Conservation (phyloP, 2,329 filamentous ascomycete species). For the Calonectria naviculata region DNA sequence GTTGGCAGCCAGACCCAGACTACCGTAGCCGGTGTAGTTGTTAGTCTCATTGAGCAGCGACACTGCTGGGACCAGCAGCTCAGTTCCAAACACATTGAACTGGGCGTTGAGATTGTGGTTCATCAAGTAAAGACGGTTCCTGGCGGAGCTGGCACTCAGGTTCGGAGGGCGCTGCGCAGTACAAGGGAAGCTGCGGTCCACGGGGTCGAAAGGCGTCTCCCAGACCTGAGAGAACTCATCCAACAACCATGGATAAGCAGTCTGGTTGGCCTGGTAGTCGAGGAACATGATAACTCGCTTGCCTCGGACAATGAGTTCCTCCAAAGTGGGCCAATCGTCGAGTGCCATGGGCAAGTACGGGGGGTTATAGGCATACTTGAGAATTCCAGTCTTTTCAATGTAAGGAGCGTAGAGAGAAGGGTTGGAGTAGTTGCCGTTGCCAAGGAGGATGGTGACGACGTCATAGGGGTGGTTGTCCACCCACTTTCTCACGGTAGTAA, state of each 20-base stretch:
- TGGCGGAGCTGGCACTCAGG: slow-evolving; percentile 64
- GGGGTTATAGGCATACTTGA: slow-evolving; percentile 79
- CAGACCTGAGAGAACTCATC: slow-evolving; percentile 91
- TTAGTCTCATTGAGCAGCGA: slow-evolving; percentile 80
- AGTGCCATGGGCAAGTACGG: slow-evolving; percentile 76
- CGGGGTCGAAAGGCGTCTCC: slow-evolving; percentile 88
- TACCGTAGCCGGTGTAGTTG: slow-evolving; percentile 71
- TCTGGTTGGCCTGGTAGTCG: slow-evolving; percentile 87
- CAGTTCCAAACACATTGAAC: slow-evolving; percentile 72
- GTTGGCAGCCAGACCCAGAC: slow-evolving; percentile 71
- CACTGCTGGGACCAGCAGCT: slow-evolving; percentile 78
- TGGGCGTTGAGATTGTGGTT: slow-evolving; percentile 94
- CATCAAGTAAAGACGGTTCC: slow-evolving; percentile 78
- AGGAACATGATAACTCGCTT: slow-evolving; percentile 84
- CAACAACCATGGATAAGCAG: slow-evolving; percentile 82
- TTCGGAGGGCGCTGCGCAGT: slow-evolving; percentile 80
- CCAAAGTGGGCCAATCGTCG: slow-evolving; percentile 86
- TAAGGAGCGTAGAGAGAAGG: slow-evolving; percentile 73
- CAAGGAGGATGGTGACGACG: slow-evolving; percentile 87
- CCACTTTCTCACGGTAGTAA: slow-evolving; percentile 77
- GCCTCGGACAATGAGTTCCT: slow-evolving; percentile 76
- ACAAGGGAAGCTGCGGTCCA: slow-evolving; percentile 77
- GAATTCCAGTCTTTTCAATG: slow-evolving; percentile 78
- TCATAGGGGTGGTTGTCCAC: slow-evolving; percentile 83
- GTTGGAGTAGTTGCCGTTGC: slow-evolving; percentile 81